Evolutionary conservation across 495 filamentous ascomycete species (phyloP), one percentile per base, ranked within the genome.

Genomic region (Penicillium paradoxum): DNA sequence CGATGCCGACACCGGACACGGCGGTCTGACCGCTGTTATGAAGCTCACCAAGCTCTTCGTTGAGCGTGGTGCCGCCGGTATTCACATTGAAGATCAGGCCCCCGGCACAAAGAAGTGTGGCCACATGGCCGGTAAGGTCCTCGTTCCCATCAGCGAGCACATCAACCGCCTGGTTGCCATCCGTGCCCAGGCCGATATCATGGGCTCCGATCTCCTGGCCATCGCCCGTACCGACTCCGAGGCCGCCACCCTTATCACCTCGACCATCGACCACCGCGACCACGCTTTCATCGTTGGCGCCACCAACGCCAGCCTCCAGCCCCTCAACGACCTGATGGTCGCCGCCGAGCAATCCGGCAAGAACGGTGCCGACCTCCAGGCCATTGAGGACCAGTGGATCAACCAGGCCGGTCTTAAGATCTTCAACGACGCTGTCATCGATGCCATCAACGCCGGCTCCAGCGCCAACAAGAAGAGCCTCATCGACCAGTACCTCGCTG

Each of bases 51-150:
- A 96, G 76, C 80, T 98, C 15, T 98, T 98, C 75, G 74, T 98
- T 55, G 93, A 98, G 79, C 90, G 91, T 62, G 93, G 93, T 65
- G 93, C 93, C 30, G 93, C 93, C 37, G 93, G 93, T 61, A 96
- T 98, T 63, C 93, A 98, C 71, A 97, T 98, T 57, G 93, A 98
- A 73, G 93, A 98, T 66, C 93, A 98, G 73, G 93, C 93, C 9
- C 92, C 93, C 1, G 93, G 93, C 36, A 98, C 93, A 33, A 98
- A 98, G 83, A 98, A 98, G 78, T 98, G 93, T 66, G 93, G 93
- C 50, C 93, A 98, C 73, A 98, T 98, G 93, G 93, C 93, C 56
- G 93, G 93, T 60, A 98, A 98, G 77, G 93, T 98, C 27, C 80
- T 98, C 42, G 93, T 98, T 45, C 93, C 93, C 33, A 95, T 97